These are phyloP conservation scores for Xylaria sp. DNA, from an alignment of 2,329 filamentous ascomycete genomes.

Conservation along the genomic window DNA sequence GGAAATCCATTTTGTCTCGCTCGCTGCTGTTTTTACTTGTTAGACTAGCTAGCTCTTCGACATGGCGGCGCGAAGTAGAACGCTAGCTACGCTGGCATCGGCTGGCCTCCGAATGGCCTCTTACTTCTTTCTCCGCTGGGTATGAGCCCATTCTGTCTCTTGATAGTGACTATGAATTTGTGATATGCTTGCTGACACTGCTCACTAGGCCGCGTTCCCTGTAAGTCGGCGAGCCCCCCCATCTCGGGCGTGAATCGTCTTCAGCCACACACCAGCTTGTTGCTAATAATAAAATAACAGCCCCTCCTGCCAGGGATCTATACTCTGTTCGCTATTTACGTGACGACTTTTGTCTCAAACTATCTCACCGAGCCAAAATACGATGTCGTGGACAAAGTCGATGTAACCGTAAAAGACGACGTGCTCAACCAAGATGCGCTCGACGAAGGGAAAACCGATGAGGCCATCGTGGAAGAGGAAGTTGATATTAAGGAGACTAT, in stretches of 20 bases:
- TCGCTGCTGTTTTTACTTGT: constrained; percentile 1
- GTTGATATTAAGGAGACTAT: constrained; percentile 73
- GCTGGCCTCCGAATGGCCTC: constrained; percentile 60
- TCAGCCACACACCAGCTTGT: constrained; percentile 23
- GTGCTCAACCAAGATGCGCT: constrained; percentile 53
- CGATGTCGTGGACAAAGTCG: constrained; percentile 69
- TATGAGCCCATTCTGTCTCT: constrained; percentile 50
- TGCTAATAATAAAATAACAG: constrained; percentile 43
- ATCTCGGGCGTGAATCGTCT: not conserved
- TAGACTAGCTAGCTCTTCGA: not conserved
- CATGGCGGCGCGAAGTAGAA: constrained; percentile 44
- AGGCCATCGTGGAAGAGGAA: constrained; percentile 58
- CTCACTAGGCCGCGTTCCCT: constrained; percentile 46
- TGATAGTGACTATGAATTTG: not conserved
- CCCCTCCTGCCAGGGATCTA: constrained; percentile 58
- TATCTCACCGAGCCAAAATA: constrained; percentile 68
- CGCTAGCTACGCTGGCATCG: constrained; percentile 58
- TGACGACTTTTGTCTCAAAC: constrained; percentile 70
- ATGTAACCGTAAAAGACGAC: constrained; percentile 64
- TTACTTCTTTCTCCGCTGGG: constrained; percentile 72
- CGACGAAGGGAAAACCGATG: constrained; percentile 46
- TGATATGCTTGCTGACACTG: constrained; percentile 39
- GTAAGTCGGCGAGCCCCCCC: constrained; percentile 40
- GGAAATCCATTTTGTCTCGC: constrained; percentile 15
- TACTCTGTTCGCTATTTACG: constrained; percentile 73